phyloP scores from a whole-genome alignment of 208 protist genomes.

The Sergeia podlipaevii region DNA sequence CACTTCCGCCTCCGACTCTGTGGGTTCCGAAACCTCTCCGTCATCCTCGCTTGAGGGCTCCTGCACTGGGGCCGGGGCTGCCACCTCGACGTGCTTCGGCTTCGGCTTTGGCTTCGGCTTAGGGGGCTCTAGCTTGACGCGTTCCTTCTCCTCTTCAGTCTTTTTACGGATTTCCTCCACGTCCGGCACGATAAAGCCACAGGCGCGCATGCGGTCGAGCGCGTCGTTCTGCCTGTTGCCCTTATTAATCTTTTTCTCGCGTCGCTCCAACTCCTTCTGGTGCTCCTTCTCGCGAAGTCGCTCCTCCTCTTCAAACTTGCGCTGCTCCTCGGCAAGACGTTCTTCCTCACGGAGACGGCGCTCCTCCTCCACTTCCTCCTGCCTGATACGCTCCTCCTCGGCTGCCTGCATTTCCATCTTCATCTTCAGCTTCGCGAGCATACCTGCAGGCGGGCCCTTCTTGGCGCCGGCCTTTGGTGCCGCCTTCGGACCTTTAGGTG shows the following conservation, averaged over 20 bases:
- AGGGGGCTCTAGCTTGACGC: constrained; percentile 19
- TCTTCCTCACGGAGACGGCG: constrained; percentile 78
- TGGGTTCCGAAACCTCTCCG: constrained; percentile 48
- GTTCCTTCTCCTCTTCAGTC: constrained; percentile 43
- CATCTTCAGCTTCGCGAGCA: constrained; percentile 89
- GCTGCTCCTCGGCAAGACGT: constrained; percentile 76
- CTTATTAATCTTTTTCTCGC: constrained; percentile 58
- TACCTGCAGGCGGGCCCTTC: constrained; percentile 70
- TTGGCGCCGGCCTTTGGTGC: constrained; percentile 66
- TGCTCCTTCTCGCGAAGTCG: constrained; percentile 60
- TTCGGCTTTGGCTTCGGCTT: constrained; percentile 42
- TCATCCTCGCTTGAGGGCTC: constrained; percentile 38
- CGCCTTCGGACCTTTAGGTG: constrained; percentile 73
- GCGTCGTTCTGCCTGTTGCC: constrained; percentile 38
- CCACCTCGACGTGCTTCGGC: constrained; percentile 7
- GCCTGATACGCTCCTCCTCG: constrained; percentile 74
- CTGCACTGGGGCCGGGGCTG: constrained; percentile 6
- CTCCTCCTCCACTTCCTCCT: constrained; percentile 81
- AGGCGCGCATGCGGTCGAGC: constrained; percentile 72
- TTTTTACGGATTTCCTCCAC: constrained; percentile 75
- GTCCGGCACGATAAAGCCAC: constrained; percentile 83
- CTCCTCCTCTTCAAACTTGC: constrained; percentile 83
- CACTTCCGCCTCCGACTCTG: constrained; percentile 72
- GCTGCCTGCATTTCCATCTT: constrained; percentile 87
- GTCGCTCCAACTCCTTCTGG: constrained; percentile 79